phyloP scores from a whole-genome alignment of 2,329 filamentous ascomycete species.

The Talaromyces atroroseus region DNA sequence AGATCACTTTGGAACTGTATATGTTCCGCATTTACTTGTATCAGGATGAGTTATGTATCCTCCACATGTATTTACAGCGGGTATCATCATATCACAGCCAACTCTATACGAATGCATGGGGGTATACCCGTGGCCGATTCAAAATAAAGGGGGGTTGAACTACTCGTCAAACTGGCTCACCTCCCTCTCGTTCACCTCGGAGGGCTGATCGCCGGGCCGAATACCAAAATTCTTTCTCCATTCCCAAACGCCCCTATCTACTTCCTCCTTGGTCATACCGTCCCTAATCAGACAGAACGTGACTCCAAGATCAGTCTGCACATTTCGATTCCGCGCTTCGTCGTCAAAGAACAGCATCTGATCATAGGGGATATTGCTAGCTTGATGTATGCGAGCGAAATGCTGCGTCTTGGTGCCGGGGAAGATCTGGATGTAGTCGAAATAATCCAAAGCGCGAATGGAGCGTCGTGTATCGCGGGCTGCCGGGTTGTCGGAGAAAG shows the following conservation, averaged over 20 bases:
- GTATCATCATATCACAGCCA: background rate
- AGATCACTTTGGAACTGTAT: background rate
- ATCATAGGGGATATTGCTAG: slow-evolving; percentile 64
- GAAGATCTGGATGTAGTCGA: slow-evolving; percentile 57
- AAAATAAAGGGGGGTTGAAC: background rate
- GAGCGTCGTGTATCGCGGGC: slow-evolving; percentile 42
- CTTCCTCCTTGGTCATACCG: slow-evolving; percentile 68
- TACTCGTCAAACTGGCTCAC: slow-evolving; percentile 13
- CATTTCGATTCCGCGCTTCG: slow-evolving; percentile 78
- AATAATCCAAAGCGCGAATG: slow-evolving; percentile 46
- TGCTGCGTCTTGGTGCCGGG: slow-evolving; percentile 81
- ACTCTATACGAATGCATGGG: background rate
- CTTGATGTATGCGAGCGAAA: slow-evolving; percentile 66
- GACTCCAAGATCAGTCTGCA: slow-evolving; percentile 66
- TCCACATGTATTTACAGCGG: background rate
- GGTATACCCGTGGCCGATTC: background rate
- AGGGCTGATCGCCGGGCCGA: slow-evolving; percentile 9
- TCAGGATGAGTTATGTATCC: background rate
- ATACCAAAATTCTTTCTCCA: slow-evolving; percentile 58
- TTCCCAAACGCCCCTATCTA: slow-evolving; percentile 71
- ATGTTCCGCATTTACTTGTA: background rate
- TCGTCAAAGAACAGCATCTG: slow-evolving; percentile 98
- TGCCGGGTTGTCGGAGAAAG: slow-evolving; percentile 35
- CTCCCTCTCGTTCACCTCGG: slow-evolving; percentile 10
- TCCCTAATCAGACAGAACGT: slow-evolving; percentile 78